Evolutionary conservation across 306 rosid species (phyloP).

Genomic region (Fragaria iinumae): DNA sequence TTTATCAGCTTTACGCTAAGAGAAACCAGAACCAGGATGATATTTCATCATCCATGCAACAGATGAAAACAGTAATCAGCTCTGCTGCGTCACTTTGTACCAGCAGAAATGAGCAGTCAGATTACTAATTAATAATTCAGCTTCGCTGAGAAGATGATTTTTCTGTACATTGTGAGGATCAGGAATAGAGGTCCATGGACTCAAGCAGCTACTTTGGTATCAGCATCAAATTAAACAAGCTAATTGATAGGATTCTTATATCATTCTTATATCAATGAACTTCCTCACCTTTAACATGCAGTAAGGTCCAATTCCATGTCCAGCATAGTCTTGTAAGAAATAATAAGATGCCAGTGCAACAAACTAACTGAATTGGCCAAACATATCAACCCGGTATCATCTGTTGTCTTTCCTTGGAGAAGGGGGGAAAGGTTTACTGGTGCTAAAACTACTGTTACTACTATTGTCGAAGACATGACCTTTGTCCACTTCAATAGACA

Average conservation of each 20-base stretch:
- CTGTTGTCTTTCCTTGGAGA: constrained; percentile 29
- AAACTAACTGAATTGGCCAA: constrained; percentile 1
- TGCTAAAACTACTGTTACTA: background rate
- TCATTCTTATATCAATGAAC: background rate
- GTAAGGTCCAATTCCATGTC: background rate
- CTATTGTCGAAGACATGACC: constrained; percentile 37
- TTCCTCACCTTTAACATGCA: background rate
- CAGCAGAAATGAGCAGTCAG: constrained; percentile 13
- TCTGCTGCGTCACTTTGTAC: constrained; percentile 26
- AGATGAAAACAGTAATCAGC: constrained; percentile 27
- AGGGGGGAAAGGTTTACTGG: constrained; percentile 13
- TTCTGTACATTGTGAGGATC: constrained; percentile 32
- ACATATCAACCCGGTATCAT: constrained; percentile 25
- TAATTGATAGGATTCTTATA: background rate
- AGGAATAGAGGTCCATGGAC: constrained; percentile 11
- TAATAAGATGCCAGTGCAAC: background rate
- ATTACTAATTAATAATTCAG: constrained; percentile 20
- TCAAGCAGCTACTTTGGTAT: constrained; percentile 13
- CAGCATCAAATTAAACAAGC: background rate
- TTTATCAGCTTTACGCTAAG: constrained; percentile 29
- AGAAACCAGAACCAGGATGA: constrained; percentile 29
- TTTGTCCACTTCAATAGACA: constrained; percentile 39
- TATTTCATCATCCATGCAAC: constrained; percentile 18
- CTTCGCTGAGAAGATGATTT: constrained; percentile 26
- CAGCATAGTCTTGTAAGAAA: background rate